Base-by-base conservation (phyloP, 2,329 filamentous ascomycete genomes). In the Aspergillus puulaauensis region DNA sequence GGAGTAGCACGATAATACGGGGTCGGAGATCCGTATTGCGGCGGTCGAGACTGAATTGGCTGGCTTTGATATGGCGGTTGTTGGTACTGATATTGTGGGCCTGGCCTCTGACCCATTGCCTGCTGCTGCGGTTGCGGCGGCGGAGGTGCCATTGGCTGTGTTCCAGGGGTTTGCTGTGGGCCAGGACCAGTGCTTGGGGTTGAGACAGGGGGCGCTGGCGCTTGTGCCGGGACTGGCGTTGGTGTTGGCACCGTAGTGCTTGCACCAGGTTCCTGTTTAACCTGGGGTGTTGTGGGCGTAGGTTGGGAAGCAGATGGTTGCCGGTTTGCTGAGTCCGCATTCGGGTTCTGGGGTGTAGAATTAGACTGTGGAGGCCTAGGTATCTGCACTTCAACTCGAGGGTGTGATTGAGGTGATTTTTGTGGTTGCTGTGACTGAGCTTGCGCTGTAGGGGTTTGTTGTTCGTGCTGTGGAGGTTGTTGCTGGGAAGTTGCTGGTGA, bases 31-130 rank as follows among this genome's bases (percentile, higher is more conserved):
- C 64, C 67, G 40, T 75, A 73, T 40, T 70, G 69, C 6, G 67
- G 61, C 24, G 70, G 67, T 27, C 75, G 74, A 31, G 75, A 75
- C 51, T 75, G 73, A 33, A 76, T 70, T 37, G 66, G 61, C 7
- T 71, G 66, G n/a, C 62, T 59, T 41, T 71, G 69, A 41, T 73
- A 70, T 1, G 68, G 61, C 48, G 70, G 62, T 57, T 70, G 70
- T 39, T 70, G 72, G 40, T 72, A 68, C 14, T 65, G 64, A 33
- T 71, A 65, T 40, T 70, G 64, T 21, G 64, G 66, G 8, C 67
- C 66, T 27, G 71, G 63, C 27, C 70, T 69, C 14, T 67, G 64
- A 24, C 62, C 54, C n/a, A 50, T 24, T 17, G 12, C 17, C 40
- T 52, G 52, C 5, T 43, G 50, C 50, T 51, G 57, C 40, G 65